Evolutionary conservation across 495 filamentous ascomycete genomes (phyloP).

Genomic region (Extremus antarcticus): DNA sequence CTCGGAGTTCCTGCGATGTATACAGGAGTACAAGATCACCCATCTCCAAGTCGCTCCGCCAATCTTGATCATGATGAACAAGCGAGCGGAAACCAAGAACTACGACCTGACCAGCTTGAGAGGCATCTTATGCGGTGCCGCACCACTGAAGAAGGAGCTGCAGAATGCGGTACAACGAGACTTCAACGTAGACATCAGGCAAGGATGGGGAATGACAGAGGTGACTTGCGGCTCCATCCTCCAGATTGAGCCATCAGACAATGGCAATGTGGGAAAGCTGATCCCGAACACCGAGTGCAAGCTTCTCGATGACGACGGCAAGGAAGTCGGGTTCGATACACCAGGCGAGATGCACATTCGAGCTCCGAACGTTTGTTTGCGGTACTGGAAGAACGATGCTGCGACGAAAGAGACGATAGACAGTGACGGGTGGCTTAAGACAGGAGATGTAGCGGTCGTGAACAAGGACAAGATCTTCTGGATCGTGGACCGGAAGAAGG

Average conservation of each 20-base stretch:
- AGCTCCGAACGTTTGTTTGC: conserved; percentile 26
- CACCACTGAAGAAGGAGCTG: conserved; percentile 27
- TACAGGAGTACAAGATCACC: conserved; percentile 26
- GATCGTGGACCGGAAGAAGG: conserved; percentile 33
- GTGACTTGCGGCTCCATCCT: conserved; percentile 24
- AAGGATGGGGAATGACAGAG: conserved; percentile 32
- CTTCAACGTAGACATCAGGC: conserved; percentile 24
- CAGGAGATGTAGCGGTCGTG: conserved; percentile 28
- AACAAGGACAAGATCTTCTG: conserved; percentile 26
- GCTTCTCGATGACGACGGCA: conserved; percentile 30
- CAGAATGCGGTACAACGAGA: conserved; percentile 23
- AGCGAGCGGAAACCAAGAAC: conserved; percentile 27
- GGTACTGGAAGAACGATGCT: conserved; percentile 28
- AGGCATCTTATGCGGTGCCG: conserved; percentile 28
- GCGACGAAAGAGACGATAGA: conserved; percentile 25
- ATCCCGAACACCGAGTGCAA: conserved; percentile 27
- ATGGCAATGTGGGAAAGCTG: conserved; percentile 26
- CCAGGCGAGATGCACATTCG: conserved; percentile 29
- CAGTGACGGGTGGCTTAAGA: conserved; percentile 27
- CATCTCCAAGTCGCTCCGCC: conserved; percentile 29
- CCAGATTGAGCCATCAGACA: conserved; percentile 14
- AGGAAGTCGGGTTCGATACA: conserved; percentile 24
- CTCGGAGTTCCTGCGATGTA: conserved; percentile 25
- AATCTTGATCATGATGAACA: conserved; percentile 30
- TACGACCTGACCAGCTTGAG: conserved; percentile 30